Conservation (phyloP, 495 filamentous ascomycete genomes). For the Aspergillus affinis region DNA sequence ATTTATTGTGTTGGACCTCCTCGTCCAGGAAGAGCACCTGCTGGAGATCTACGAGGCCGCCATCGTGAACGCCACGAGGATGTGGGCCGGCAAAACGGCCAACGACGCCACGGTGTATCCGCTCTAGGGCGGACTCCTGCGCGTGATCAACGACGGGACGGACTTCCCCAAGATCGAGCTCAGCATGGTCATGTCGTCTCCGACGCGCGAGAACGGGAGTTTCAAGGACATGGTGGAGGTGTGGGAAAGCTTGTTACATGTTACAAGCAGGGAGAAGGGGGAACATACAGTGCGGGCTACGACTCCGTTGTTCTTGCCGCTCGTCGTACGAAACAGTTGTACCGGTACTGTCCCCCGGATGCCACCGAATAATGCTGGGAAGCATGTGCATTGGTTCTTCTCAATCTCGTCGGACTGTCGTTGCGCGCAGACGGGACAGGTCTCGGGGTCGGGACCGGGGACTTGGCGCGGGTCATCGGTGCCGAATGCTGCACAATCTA, state of each 20-base stretch:
- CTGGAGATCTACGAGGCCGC: slow-evolving; percentile 34
- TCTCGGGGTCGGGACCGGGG: slow-evolving; percentile 14
- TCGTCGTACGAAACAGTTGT: slow-evolving; percentile 20
- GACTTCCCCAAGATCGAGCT: slow-evolving; percentile 46
- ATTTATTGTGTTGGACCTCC: too few species aligned
- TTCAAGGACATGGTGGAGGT: background rate
- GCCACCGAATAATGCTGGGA: slow-evolving; percentile 21
- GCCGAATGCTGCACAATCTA: slow-evolving; percentile 14
- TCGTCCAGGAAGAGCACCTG: slow-evolving; percentile 38
- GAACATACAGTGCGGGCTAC: slow-evolving; percentile 20
- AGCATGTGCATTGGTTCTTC: slow-evolving; percentile 22
- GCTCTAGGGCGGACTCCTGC: slow-evolving; percentile 47
- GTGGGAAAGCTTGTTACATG: too few species aligned
- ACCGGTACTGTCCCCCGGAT: slow-evolving; percentile 13
- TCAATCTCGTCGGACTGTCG: slow-evolving; percentile 21
- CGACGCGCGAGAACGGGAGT: slow-evolving; percentile 19
- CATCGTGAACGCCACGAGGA: slow-evolving; percentile 49
- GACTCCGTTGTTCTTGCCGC: slow-evolving; percentile 27
- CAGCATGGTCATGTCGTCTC: slow-evolving; percentile 42
- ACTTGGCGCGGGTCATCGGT: slow-evolving; percentile 15
- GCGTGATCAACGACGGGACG: slow-evolving; percentile 51
- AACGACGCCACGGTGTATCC: slow-evolving; percentile 41
- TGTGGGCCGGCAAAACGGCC: slow-evolving; percentile 36
- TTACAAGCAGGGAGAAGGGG: background rate
- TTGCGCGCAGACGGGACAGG: slow-evolving; percentile 16